Evolutionary conservation across 345 rosid genomes (phyloP), one percentile per base, ranked within the genome.

Genomic region (Aethionema arabicum): DNA sequence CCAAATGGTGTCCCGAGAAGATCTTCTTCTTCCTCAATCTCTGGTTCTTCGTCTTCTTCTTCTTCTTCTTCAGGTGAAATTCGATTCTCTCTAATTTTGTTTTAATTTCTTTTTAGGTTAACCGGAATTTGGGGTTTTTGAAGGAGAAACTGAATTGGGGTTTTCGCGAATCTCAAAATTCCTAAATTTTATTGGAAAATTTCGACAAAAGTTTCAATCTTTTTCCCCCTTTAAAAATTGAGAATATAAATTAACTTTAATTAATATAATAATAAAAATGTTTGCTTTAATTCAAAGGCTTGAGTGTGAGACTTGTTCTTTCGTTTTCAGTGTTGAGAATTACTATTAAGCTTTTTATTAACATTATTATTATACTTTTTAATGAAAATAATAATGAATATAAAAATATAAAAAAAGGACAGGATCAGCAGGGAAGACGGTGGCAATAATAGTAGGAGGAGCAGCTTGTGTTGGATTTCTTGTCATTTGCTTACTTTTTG

Each of bases 391-490:
- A n/a, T n/a, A n/a, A n/a, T n/a, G n/a, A n/a, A n/a, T n/a, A n/a
- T n/a, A n/a, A n/a, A n/a, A n/a, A n/a, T n/a, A n/a, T n/a, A n/a
- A 81, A 58, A 63, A 84, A 61, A 87, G 82, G 61, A 79, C 70
- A 54, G 84, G 73, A 50, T 77, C 69, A 56, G 74, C 96, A 43
- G 89, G 89, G 11, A 90, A 80, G 77, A 85, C 95, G 5, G 96
- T 87, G 79, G 97, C 97, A 67, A 87, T 90, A 63, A 85, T 90
- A 73, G 51, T 90, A 51, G 97, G 97, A 73, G 95, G 96, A 53
- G 85, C 85, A 62, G 93, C 85, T 53, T 90, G 80, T 36, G 88
- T 90, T 11, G 95, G 86, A n/a, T 90, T 90, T 62, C 68, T 90
- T 64, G 81, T 90, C 42, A 90, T 87, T 45, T 81, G 82, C 54